Evolutionary conservation across 129 eudicot genomes (phyloP).

Genomic region (Saposhnikovia divaricata): DNA sequence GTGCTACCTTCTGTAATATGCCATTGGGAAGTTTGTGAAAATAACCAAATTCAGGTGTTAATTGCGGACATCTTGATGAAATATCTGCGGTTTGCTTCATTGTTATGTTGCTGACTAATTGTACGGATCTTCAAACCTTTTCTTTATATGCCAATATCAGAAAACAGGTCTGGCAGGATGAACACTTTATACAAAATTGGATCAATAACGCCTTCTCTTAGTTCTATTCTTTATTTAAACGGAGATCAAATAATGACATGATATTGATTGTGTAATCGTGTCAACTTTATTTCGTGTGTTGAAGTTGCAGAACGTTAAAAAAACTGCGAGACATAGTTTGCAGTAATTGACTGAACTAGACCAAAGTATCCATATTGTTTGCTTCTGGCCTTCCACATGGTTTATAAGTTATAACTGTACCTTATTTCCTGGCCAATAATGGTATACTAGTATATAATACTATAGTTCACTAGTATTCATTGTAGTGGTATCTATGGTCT

Average conservation of each 20-base stretch:
- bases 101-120: not conserved
- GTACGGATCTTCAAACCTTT: not conserved
- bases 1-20: conserved; percentile 72
- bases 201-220: not conserved
- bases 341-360: not conserved
- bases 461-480: not conserved
- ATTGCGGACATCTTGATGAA: not conserved
- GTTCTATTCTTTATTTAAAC: not conserved
- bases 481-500: not conserved
- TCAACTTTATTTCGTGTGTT: not conserved
- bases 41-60: not conserved
- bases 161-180: not conserved
- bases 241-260: not conserved
- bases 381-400: not conserved
- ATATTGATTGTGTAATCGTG: not conserved
- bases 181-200: not conserved
- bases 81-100: not conserved
- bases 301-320: not conserved
- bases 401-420: not conserved
- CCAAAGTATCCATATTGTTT: not conserved
- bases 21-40: conserved; percentile 55
- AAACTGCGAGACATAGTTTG: not conserved
- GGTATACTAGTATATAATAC: not conserved
- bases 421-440: not conserved
- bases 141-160: not conserved